Evolutionary conservation across 768 basidiomycete genomes (phyloP), one percentile per base, ranked within the genome.

Genomic region (Lactarius pseudohatsudake): DNA sequence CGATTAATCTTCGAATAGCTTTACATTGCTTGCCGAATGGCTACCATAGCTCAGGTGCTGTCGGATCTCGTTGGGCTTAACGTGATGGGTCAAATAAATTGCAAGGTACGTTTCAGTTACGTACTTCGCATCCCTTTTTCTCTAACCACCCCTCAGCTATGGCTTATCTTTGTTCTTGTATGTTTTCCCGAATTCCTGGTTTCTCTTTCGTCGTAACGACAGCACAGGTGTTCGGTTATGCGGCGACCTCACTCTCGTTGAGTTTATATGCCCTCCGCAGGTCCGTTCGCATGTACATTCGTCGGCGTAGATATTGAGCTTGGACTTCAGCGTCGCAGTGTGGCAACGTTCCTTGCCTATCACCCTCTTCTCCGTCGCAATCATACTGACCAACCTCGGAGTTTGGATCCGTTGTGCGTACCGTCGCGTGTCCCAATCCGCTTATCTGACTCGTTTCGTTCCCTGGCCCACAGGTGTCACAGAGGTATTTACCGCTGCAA

Each of bases 51-150:
- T 3, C 53, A 58, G 16, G 67, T 65, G 16, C 0, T 62, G 8
- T n/a, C 60, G 13, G 63, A 58, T 22, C 43, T 70, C n/a, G 57
- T 69, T 2, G 69, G 69, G 36, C n/a, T 70, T 9, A 64, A 70
- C 38, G 32, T 59, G 28, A 59, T 60, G 5, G 10, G 20, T 1
- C 59, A 22, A 50, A 62, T 57, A 22, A 59, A 70, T n/a, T 70
- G 69, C 67, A 36, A 40, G 40, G 69, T 41, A 58, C 13, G 64
- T n/a, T 36, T 26, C 13, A 20, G 5, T 13, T 18, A 1, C 13
- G 3, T 41, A 15, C 36, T 22, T n/a, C 32, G 3, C 47, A n/a
- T 13, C 34, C 4, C 41, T 30, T 20, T 34, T 20, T 30, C 26
- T 13, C 34, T 50, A 11, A 4, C 34, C 15, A 36, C 47, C 38